Percentiles rank a stretch among this genome's conserved stretches.
These are phyloP conservation scores for Geotrichum histeridarum DNA, from an alignment of 1,139 yeast species.

Conservation along the genomic window DNA sequence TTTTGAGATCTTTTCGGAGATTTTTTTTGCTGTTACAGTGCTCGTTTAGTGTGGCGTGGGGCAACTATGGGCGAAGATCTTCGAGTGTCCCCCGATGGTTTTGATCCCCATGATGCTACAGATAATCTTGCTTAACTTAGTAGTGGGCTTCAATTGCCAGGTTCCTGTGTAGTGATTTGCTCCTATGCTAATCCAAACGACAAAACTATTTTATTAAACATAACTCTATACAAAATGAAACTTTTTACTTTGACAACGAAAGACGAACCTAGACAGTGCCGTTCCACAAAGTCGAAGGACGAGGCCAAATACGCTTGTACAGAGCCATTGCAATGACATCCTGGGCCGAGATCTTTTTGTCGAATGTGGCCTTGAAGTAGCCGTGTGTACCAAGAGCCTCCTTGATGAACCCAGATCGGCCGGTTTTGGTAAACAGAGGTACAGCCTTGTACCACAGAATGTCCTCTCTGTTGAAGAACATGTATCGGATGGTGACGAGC, in stretches of 20 bases:
- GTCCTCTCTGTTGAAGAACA: slow-evolving; percentile 93
- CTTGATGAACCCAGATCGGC: slow-evolving; percentile 89
- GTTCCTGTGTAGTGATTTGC: no score
- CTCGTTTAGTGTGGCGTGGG: no score
- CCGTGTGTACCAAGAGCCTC: slow-evolving; percentile 98
- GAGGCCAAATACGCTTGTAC: slow-evolving; percentile 91
- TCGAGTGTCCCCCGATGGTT: no score
- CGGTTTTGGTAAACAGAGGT: slow-evolving; percentile 86
- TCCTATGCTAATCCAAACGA: no score
- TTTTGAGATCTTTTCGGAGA: no score
- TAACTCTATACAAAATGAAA: not conserved
- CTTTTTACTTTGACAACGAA: not conserved
- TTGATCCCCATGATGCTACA: no score
- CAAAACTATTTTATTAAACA: no score
- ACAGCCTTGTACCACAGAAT: slow-evolving; percentile 86
- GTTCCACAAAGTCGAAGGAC: slow-evolving; percentile 23
- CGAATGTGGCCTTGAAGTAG: slow-evolving; percentile 92
- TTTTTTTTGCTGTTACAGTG: no score
- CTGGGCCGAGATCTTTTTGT: slow-evolving; percentile 83
- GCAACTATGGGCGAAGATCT: no score
- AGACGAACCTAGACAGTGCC: slow-evolving; percentile 6
- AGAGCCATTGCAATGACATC: slow-evolving; percentile 93
- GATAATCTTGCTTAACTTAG: no score
- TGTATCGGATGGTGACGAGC: slow-evolving; percentile 88
- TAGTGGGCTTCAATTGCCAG: no score